Evolutionary conservation across 441 rosid genomes (phyloP).

Genomic region (Codiaeum variegatum): DNA sequence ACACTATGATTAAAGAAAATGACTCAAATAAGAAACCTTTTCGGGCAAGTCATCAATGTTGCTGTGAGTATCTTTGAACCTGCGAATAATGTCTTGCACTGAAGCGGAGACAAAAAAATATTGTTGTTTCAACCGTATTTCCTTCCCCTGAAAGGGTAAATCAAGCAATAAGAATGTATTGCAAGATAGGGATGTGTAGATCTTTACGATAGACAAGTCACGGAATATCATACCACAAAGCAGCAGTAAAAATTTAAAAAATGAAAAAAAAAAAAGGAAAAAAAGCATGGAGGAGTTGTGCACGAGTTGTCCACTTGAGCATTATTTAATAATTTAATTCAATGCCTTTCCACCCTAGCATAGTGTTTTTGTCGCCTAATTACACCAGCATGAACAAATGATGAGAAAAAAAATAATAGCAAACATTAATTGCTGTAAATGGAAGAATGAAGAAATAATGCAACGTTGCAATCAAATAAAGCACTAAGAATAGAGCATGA

Average conservation of each 20-base stretch:
- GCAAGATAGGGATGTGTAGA: background rate
- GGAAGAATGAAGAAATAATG: background rate
- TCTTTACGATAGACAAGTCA: background rate
- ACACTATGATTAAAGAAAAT: background rate
- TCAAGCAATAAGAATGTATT: conserved; percentile 13
- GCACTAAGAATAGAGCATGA: background rate
- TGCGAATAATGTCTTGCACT: conserved; percentile 50
- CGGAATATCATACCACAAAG: background rate
- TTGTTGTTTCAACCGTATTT: conserved; percentile 55
- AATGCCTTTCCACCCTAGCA: background rate
- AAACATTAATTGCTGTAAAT: background rate
- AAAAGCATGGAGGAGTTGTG: background rate
- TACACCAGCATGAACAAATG: background rate
- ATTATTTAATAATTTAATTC: conserved; percentile 5
- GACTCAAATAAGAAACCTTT: conserved; percentile 31
- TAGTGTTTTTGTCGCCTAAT: background rate
- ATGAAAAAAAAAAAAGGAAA: background rate
- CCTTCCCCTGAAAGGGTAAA: conserved; percentile 43
- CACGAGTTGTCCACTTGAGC: no score
- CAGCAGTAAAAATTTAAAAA: background rate
- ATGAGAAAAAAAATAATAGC: background rate
- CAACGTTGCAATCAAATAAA: background rate
- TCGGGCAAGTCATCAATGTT: conserved; percentile 45
- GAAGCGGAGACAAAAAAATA: conserved; percentile 56
- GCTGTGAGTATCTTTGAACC: conserved; percentile 46